Percentiles rank a stretch among this genome's conserved stretches.
These are phyloP conservation scores for Chaetomiaceae sp. DNA, from an alignment of 2,329 filamentous ascomycete genomes.

Conservation along the genomic window DNA sequence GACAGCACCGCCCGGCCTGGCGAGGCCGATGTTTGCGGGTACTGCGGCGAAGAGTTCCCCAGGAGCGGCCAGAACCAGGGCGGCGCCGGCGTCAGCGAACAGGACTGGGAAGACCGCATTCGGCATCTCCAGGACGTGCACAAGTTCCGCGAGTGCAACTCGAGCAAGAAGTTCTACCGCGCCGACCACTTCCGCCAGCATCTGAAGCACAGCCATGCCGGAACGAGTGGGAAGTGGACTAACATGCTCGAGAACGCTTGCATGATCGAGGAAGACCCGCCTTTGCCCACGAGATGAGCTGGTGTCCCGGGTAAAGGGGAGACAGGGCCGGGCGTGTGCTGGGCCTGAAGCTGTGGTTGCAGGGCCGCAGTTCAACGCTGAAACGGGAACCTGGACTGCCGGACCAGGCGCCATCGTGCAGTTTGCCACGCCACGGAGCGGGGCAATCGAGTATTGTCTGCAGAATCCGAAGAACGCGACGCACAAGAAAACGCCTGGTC, in stretches of 20 bases:
- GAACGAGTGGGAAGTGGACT: slow-evolving; percentile 97
- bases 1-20: slow-evolving; percentile 64
- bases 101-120: slow-evolving; percentile 83
- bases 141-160: slow-evolving; percentile 97
- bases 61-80: slow-evolving; percentile 42
- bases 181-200: slow-evolving; percentile 98
- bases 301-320: too few species aligned
- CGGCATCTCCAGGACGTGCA: slow-evolving; percentile 86
- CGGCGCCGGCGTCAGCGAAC: slow-evolving; percentile 53
- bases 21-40: slow-evolving; percentile 79
- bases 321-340: too few species aligned
- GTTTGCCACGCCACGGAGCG: too few species aligned
- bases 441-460: too few species aligned
- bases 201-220: slow-evolving; percentile 93
- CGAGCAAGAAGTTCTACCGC: slow-evolving; percentile 95
- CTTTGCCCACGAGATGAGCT: slow-evolving; percentile 38
- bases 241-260: slow-evolving; percentile 96
- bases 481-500: too few species aligned
- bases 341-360: too few species aligned
- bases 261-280: slow-evolving; percentile 81
- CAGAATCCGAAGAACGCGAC: too few species aligned
- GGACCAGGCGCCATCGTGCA: too few species aligned
- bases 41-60: slow-evolving; percentile 86
- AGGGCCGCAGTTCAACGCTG: too few species aligned
- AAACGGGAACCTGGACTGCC: too few species aligned